phyloP scores from a whole-genome alignment of 805 yeast genomes.

The Kuraishia piskuri region DNA sequence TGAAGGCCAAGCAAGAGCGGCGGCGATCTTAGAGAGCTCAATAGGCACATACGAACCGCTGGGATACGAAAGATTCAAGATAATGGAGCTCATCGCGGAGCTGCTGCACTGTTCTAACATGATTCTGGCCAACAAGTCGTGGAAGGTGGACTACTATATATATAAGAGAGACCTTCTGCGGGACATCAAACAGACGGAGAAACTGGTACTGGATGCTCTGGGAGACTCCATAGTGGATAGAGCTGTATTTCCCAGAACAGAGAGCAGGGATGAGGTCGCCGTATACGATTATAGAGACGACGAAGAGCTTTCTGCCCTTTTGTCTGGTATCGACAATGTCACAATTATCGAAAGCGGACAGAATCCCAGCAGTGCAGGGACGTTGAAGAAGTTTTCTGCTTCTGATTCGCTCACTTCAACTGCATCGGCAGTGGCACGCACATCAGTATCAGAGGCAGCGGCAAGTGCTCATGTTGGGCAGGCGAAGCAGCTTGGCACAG shows the following conservation, averaged over 20 bases:
- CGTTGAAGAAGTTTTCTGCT: neutral
- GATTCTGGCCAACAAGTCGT: constrained; percentile 76
- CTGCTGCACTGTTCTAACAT: constrained; percentile 92
- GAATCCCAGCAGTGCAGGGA: neutral
- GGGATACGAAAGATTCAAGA: constrained; percentile 85
- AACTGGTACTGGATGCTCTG: constrained; percentile 25
- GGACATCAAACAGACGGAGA: constrained; percentile 35
- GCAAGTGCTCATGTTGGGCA: neutral
- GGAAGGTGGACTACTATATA: constrained; percentile 53
- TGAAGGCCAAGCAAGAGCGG: neutral
- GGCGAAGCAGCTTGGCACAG: too few relatives aligned
- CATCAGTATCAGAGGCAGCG: neutral
- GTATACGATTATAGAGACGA: neutral
- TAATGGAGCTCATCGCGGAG: constrained; percentile 89
- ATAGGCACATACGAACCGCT: constrained; percentile 59
- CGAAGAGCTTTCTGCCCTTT: constrained; percentile 1
- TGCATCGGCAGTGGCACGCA: neutral
- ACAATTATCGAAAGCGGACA: neutral
- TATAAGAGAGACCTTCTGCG: constrained; percentile 65
- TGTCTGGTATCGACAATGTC: neutral
- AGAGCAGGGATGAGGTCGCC: neutral
- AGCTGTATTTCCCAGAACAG: constrained; percentile 5
- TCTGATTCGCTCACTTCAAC: neutral
- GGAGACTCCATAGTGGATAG: constrained; percentile 19
- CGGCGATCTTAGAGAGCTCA: constrained; percentile 37